Evolutionary conservation across 1,139 yeast genomes (phyloP).

Genomic region (Kodamaea fungicola): DNA sequence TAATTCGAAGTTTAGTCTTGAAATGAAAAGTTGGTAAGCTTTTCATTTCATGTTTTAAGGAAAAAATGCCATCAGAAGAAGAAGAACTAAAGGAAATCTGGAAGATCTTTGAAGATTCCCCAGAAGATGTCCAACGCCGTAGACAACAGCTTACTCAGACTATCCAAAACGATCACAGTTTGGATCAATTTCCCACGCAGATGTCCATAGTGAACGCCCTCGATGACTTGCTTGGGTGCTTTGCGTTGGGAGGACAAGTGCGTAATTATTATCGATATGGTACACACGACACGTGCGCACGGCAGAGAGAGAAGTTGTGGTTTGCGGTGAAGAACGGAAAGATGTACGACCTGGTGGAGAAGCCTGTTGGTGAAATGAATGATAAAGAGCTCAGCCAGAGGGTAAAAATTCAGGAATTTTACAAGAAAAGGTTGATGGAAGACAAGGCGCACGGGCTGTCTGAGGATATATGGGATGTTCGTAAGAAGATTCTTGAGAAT

Average conservation of each 20-base stretch:
- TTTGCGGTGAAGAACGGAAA: slow-evolving; percentile 67
- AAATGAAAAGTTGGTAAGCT: neutral
- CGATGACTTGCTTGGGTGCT: slow-evolving; percentile 82
- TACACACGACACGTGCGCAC: slow-evolving; percentile 64
- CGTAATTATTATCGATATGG: slow-evolving; percentile 83
- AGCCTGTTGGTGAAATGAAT: slow-evolving; percentile 36
- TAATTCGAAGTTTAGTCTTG: neutral
- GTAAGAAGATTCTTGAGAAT: slow-evolving; percentile 28
- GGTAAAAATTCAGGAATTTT: slow-evolving; percentile 63
- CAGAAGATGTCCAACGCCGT: slow-evolving; percentile 31
- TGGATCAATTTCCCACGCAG: slow-evolving; percentile 34
- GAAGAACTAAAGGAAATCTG: slow-evolving; percentile 32
- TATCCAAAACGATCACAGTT: slow-evolving; percentile 23
- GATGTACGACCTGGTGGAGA: slow-evolving; percentile 19
- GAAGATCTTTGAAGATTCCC: slow-evolving; percentile 33
- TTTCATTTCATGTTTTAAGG: neutral
- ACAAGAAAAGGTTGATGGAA: slow-evolving; percentile 58
- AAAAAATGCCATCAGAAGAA: slow-evolving; percentile 13
- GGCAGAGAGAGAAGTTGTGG: slow-evolving; percentile 71
- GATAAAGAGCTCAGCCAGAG: slow-evolving; percentile 47
- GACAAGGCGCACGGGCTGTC: slow-evolving; percentile 66
- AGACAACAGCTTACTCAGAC: slow-evolving; percentile 28
- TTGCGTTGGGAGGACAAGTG: slow-evolving; percentile 85
- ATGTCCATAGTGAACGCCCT: slow-evolving; percentile 63
- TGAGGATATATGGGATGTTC: slow-evolving; percentile 76